These are phyloP conservation scores for Discostella stelligeroides DNA, from an alignment of 108 stramenopile genomes.

Conservation along the genomic window DNA sequence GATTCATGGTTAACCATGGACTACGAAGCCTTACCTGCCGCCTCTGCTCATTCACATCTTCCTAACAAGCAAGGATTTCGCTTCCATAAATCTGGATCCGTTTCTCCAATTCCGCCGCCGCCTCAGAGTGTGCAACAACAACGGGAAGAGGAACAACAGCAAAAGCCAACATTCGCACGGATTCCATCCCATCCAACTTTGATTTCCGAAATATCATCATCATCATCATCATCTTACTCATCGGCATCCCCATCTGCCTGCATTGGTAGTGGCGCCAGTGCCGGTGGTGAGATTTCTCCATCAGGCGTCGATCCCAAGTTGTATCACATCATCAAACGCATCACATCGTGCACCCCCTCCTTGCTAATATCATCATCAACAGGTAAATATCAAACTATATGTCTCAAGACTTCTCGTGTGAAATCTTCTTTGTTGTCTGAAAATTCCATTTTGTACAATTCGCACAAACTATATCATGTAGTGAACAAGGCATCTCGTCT, in stretches of 20 bases:
- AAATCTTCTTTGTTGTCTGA: too few relatives aligned
- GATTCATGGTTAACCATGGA: constrained; percentile 5
- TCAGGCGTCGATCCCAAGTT: constrained; percentile 39
- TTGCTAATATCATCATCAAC: constrained; percentile 9
- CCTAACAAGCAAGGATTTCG: constrained; percentile 32
- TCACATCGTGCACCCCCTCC: constrained; percentile 36
- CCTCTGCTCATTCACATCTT: background rate
- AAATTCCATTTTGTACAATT: too few relatives aligned
- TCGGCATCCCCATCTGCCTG: background rate
- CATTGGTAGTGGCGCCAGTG: background rate
- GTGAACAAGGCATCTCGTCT: constrained; percentile 16
- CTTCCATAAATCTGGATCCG: constrained; percentile 25
- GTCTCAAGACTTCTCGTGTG: too few relatives aligned
- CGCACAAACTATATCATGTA: background rate
- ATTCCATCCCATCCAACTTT: constrained; percentile 24
- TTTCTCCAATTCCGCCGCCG: constrained; percentile 24
- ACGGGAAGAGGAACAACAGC: background rate
- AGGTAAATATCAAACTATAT: too few relatives aligned
- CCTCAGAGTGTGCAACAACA: background rate
- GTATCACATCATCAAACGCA: constrained; percentile 37
- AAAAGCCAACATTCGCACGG: background rate
- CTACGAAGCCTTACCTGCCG: background rate
- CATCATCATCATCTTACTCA: background rate
- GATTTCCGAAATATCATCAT: constrained; percentile 10
- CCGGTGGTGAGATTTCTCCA: background rate